Evolutionary conservation across 2,329 filamentous ascomycete species (phyloP).

Genomic region (Stemphylium vesicarium): DNA sequence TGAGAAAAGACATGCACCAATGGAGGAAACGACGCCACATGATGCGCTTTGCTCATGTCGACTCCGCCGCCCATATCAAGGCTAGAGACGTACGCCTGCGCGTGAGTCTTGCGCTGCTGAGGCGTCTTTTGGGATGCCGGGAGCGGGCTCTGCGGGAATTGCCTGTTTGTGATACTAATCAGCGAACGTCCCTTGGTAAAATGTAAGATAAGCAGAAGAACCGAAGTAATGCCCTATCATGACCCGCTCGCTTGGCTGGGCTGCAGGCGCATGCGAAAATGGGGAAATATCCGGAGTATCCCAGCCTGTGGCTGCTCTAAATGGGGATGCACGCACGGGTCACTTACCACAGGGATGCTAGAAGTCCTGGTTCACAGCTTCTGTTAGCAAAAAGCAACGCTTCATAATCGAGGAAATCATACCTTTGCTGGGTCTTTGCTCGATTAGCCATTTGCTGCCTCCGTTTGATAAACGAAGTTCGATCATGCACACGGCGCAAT

Average conservation of each 20-base stretch:
- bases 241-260: neutral
- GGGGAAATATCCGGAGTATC: neutral
- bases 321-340: neutral
- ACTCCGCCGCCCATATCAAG: conserved; percentile 18
- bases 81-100: conserved; percentile 28
- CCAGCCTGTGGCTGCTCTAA: neutral
- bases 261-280: conserved; percentile 2
- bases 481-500: conserved; percentile 43
- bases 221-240: conserved; percentile 5
- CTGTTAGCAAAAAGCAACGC: conserved; percentile 4
- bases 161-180: conserved; percentile 24
- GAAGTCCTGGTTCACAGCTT: conserved; percentile 18
- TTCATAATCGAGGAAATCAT: conserved; percentile 1
- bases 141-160: conserved; percentile 43
- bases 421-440: conserved; percentile 47
- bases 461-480: conserved; percentile 20
- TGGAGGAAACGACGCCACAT: conserved; percentile 31
- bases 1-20: conserved; percentile 47
- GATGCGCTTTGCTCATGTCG: conserved; percentile 24
- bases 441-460: conserved; percentile 42
- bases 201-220: neutral
- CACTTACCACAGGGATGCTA: conserved; percentile 38
- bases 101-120: conserved; percentile 31
- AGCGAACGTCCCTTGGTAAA: conserved; percentile 3
- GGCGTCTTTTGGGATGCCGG: conserved; percentile 21